phyloP scores from a whole-genome alignment of 768 basidiomycete species.

The Leccinellum albellum region DNA sequence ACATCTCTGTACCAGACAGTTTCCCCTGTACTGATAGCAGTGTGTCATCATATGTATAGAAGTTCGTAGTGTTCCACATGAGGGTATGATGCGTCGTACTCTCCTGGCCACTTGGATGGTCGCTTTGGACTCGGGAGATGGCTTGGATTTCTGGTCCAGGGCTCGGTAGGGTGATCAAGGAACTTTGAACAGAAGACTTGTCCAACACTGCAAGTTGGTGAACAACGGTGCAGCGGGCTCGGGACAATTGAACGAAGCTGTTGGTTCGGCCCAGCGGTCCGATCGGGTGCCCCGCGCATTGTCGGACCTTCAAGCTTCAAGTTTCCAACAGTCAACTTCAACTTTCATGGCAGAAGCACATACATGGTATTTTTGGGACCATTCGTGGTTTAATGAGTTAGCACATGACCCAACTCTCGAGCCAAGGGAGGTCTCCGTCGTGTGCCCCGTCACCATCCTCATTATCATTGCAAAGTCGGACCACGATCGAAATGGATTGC shows the following conservation, averaged over 20 bases:
- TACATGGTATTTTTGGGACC: not conserved
- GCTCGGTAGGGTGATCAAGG: too few species aligned
- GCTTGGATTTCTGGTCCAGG: too few species aligned
- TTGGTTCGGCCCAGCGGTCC: not conserved
- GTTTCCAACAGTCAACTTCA: not conserved
- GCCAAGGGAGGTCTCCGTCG: not conserved
- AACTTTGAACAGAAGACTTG: too few species aligned
- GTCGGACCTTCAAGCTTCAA: not conserved
- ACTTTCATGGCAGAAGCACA: not conserved
- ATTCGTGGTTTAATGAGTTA: not conserved
- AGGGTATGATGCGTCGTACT: too few species aligned
- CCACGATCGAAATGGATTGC: constrained; percentile 6
- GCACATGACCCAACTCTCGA: not conserved
- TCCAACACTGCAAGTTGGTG: too few species aligned
- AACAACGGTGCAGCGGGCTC: too few species aligned
- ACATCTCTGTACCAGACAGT: not conserved
- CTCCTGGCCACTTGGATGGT: too few species aligned
- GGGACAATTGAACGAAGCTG: too few species aligned
- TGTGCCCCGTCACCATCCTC: not conserved
- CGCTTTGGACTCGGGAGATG: too few species aligned
- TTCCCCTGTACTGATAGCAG: not conserved
- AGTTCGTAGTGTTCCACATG: not conserved
- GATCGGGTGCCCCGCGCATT: not conserved
- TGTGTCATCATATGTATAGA: not conserved
- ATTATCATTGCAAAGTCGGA: not conserved